Evolutionary conservation across 2,329 filamentous ascomycete species (phyloP).

Genomic region (Alternaria sp.): DNA sequence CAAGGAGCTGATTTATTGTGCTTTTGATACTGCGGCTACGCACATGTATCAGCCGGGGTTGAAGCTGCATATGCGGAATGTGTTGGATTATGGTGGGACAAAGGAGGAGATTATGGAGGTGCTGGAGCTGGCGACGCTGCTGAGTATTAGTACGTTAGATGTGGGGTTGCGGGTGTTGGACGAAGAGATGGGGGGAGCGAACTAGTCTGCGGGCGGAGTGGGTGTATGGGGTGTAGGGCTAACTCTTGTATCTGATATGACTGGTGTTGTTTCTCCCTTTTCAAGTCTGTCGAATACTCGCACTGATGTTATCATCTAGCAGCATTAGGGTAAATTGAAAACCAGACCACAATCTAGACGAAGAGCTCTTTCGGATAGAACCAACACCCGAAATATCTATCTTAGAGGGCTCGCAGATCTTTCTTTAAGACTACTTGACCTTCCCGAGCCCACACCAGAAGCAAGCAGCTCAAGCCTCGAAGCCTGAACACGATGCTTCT

Average conservation of each 20-base stretch:
- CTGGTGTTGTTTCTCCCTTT: too few species aligned
- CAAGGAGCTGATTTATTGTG: conserved; percentile 60
- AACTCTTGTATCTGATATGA: too few species aligned
- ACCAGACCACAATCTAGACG: background rate
- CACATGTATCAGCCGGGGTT: conserved; percentile 59
- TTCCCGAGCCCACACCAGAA: conserved; percentile 52
- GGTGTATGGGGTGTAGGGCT: background rate
- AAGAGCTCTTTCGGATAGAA: background rate
- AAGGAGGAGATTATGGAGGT: conserved; percentile 60
- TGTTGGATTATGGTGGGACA: conserved; percentile 57
- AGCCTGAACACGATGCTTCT: conserved; percentile 84
- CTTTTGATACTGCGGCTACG: conserved; percentile 59
- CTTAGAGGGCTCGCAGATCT: conserved; percentile 6
- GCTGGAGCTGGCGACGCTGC: conserved; percentile 55
- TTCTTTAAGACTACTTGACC: conserved; percentile 32
- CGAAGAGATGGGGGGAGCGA: conserved; percentile 23
- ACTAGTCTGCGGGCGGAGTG: background rate
- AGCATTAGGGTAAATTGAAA: too few species aligned
- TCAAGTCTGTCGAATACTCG: background rate
- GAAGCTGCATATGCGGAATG: conserved; percentile 61
- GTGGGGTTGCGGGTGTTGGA: conserved; percentile 38
- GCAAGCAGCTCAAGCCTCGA: conserved; percentile 72
- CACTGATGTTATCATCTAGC: background rate
- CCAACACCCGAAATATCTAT: background rate
- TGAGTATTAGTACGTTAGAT: conserved; percentile 46